Conservation (phyloP, 1,139 yeast species). For the Geotrichum candidum region DNA sequence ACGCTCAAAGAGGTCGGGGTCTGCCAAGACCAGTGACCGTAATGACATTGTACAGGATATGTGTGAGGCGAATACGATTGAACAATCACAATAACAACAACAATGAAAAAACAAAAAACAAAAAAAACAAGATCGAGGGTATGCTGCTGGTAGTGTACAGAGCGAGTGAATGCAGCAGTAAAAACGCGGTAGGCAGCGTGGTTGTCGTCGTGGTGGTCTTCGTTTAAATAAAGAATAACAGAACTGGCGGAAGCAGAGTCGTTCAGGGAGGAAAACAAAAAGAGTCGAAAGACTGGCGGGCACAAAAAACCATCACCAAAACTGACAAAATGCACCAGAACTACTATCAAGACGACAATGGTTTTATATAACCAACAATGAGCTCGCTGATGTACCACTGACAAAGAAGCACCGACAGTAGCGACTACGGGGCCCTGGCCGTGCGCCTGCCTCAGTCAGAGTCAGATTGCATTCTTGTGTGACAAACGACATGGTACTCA, state of each 20-base stretch:
- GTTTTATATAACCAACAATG: no score
- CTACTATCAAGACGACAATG: background rate
- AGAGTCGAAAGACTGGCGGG: background rate
- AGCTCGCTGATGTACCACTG: no score
- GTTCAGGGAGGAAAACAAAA: background rate
- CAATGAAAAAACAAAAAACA: no score
- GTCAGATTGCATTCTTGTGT: no score
- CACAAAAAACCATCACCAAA: no score
- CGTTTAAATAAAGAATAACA: background rate
- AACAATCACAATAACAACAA: background rate
- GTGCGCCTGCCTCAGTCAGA: no score
- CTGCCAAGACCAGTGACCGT: background rate
- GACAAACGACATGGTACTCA: no score
- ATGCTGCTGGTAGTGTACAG: background rate
- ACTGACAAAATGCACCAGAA: background rate
- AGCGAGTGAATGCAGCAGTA: background rate
- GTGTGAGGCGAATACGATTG: background rate
- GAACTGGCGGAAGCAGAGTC: background rate
- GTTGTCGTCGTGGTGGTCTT: background rate
- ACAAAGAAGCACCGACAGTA: no score
- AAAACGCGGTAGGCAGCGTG: background rate
- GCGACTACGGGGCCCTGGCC: no score
- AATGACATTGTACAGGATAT: background rate
- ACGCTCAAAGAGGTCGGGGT: constrained; percentile 8
- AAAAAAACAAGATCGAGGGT: background rate